Base-by-base conservation (phyloP, 345 rosid genomes). In the Eucalyptus leucophloia region DNA sequence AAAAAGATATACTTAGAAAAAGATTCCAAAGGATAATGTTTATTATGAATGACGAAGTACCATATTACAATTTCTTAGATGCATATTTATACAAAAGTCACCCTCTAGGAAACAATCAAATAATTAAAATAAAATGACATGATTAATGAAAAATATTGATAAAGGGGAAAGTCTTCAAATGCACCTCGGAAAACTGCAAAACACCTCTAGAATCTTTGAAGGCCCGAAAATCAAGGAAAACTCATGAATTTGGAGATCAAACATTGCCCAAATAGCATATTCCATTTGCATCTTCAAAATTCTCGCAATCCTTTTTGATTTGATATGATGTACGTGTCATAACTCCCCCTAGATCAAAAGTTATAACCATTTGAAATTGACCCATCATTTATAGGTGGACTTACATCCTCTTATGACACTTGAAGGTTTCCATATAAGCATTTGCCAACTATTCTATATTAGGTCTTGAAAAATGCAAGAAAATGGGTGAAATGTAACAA, bases 131-230 rank as follows among this genome's bases (percentile, higher is more conserved):
- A 2, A 32, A 69, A 69, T 9, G 19, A 34, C 44, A 9, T 32
- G 3, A 32, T 32, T 8, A 34, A 69, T 0, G 42, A 32, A 69
- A 32, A 34, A 69, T 17, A 34, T 32, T 69, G 42, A 69, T 69
- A 32, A 32, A 69, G 4, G 7, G 12, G 13, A 17, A 69, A 69
- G 13, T 69, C 7, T 32, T 34, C 44, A 69, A 28, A 62, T 4
- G 4, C 32, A 62, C 16, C 32, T 53, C 4, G 2, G 7, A 28
- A 62, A 28, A 0, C 0, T 60, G 0, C 67, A 28, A 67, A 67
- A 32, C 12, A 5, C 11, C 12, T 32, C 2, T 3, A 0, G 1
- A 67, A 67, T 69, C 42, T 69, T 18, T 9, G 12, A 34, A 4
- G 23, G 21, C 7, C 4, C 4, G 1, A 69, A 32, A 32, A 69